Conservation (phyloP, 345 rosid genomes). For the Raphanus raphanistrum region DNA sequence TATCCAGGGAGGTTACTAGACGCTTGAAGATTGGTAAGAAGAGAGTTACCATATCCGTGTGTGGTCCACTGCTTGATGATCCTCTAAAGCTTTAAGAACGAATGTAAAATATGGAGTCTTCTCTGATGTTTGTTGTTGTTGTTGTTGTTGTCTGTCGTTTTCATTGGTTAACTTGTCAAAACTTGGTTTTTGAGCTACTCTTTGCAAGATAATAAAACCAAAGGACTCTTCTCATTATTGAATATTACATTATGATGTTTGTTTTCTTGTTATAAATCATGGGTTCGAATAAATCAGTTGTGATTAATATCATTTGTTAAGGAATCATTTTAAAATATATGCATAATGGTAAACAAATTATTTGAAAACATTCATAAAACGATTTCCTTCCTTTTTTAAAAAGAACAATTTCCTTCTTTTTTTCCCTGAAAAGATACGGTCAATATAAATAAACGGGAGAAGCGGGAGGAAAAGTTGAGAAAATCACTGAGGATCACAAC, state of each 20-base stretch:
- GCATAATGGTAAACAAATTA: neutral
- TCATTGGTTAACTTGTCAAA: slow-evolving; percentile 22
- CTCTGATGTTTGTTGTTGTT: slow-evolving; percentile 19
- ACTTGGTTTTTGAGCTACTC: slow-evolving; percentile 9
- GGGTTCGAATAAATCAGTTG: neutral
- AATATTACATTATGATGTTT: neutral
- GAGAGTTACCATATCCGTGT: neutral
- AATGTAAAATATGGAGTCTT: slow-evolving; percentile 28
- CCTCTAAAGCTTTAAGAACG: slow-evolving; percentile 11
- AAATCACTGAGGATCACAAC: neutral
- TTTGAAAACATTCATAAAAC: neutral
- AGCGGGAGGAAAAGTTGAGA: neutral
- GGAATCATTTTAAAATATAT: neutral
- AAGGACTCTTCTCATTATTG: slow-evolving; percentile 21
- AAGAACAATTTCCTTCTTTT: neutral
- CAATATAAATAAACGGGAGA: neutral
- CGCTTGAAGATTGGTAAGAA: slow-evolving; percentile 21
- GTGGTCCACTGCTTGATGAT: slow-evolving; percentile 14
- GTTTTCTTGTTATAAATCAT: neutral
- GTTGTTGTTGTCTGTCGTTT: slow-evolving; percentile 15
- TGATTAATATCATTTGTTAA: neutral
- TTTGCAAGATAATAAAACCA: slow-evolving; percentile 33
- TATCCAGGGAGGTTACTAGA: slow-evolving; percentile 94
- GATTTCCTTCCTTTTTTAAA: too few species aligned
- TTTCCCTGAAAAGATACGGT: neutral